Evolutionary conservation across 352 stramenopile genomes (phyloP), one percentile per base, ranked within the genome.

Genomic region (Thalassiosira oceanica): DNA sequence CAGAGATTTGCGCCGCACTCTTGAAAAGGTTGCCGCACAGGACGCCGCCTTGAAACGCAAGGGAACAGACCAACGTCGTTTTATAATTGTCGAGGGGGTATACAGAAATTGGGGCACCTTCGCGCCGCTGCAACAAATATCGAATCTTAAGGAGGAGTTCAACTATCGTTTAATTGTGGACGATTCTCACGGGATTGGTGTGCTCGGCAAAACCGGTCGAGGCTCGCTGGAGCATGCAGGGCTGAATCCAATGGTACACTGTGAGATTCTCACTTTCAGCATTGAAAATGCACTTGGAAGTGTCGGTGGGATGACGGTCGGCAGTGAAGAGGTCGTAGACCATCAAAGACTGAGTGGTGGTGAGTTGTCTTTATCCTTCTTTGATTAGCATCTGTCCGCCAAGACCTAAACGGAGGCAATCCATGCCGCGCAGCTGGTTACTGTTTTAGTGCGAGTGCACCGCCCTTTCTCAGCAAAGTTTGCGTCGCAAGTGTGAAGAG

Each of bases 351-450:
- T 99, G 27, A 97, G 94, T 69, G 97, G 94, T 33, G 95, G 95
- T 3, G 96, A 96, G 45, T 99, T 99, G 80, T 97, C 96, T 66
- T 99, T 98, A n/a, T n/a, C n/a, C n/a, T n/a, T n/a, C n/a, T n/a
- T n/a, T n/a, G n/a, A n/a, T n/a, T n/a, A n/a, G n/a, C n/a, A n/a
- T n/a, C n/a, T n/a, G n/a, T n/a, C n/a, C n/a, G n/a, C n/a, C n/a
- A n/a, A n/a, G n/a, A n/a, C n/a, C n/a, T n/a, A n/a, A n/a, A n/a
- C n/a, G n/a, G n/a, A n/a, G n/a, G n/a, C n/a, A n/a, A n/a, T n/a
- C n/a, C n/a, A n/a, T n/a, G n/a, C n/a, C n/a, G n/a, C n/a, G n/a
- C n/a, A n/a, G n/a, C n/a, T n/a, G n/a, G n/a, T n/a, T n/a, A n/a
- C n/a, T n/a, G n/a, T n/a, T n/a, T n/a, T n/a, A n/a, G n/a, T n/a